Evolutionary conservation across 805 yeast species (phyloP).

Genomic region (Kurtzmaniella fragi): DNA sequence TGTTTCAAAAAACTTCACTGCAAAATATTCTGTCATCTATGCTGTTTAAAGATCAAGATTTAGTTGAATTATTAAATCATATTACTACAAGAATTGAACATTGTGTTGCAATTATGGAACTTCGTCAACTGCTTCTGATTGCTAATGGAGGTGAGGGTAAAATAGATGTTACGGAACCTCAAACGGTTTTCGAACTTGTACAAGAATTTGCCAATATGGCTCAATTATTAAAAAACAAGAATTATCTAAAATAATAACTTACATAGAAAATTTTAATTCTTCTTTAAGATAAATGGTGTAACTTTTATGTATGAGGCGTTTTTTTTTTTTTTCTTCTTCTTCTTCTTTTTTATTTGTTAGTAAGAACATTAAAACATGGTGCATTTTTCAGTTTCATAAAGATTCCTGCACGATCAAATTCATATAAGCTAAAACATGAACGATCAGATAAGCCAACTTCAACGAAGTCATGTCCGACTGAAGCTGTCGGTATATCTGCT

Average conservation of each 20-base stretch:
- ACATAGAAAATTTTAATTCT: too few relatives aligned
- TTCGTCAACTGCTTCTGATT: conserved; percentile 27
- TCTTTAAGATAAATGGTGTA: too few relatives aligned
- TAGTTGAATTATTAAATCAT: conserved; percentile 56
- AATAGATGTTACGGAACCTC: conserved; percentile 14
- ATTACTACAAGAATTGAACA: conserved; percentile 67
- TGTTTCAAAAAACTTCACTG: conserved; percentile 21
- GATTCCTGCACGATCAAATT: too few relatives aligned
- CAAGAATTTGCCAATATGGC: conserved; percentile 15
- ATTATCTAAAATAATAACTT: conserved; percentile 1
- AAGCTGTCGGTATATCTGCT: background rate
- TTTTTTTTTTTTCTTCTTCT: too few relatives aligned
- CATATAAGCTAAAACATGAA: too few relatives aligned
- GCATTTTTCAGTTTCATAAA: too few relatives aligned
- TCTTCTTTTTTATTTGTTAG: too few relatives aligned
- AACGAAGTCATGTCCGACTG: too few relatives aligned
- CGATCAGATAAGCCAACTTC: too few relatives aligned
- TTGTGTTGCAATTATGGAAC: conserved; percentile 33
- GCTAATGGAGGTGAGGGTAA: conserved; percentile 17
- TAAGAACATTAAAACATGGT: too few relatives aligned
- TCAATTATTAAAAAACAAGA: background rate
- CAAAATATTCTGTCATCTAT: conserved; percentile 16
- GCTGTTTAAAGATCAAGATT: conserved; percentile 31
- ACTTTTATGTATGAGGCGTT: too few relatives aligned
- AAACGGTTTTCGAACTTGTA: conserved; percentile 18